These are phyloP conservation scores for Geotrichum klebahnii DNA, from an alignment of 1,139 yeast genomes.

Conservation along the genomic window DNA sequence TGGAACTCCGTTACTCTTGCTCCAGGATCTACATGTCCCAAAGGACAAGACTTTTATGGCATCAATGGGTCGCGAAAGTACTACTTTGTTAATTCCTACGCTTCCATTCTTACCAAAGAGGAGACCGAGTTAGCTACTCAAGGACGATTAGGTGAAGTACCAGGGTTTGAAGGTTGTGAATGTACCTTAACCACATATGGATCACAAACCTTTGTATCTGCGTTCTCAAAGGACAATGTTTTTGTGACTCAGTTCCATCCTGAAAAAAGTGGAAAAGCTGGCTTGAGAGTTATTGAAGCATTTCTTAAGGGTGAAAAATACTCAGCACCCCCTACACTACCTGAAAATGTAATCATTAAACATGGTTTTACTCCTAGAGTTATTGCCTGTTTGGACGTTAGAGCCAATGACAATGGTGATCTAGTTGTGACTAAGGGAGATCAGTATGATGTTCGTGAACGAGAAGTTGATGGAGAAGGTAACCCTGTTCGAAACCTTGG, in stretches of 20 bases:
- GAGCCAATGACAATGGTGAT: conserved; percentile 90
- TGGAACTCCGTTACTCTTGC: conserved; percentile 59
- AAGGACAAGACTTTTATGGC: conserved; percentile 50
- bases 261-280: conserved; percentile 90
- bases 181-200: conserved; percentile 73
- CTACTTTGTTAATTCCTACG: conserved; percentile 93
- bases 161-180: conserved; percentile 63
- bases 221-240: conserved; percentile 66
- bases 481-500: conserved; percentile 80
- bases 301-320: conserved; percentile 53
- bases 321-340: conserved; percentile 12
- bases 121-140: conserved; percentile 16
- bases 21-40: conserved; percentile 13
- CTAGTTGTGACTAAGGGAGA: conserved; percentile 97
- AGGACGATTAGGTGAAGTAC: conserved; percentile 28
- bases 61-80: conserved; percentile 64
- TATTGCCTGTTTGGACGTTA: conserved; percentile 94
- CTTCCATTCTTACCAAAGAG: conserved; percentile 54
- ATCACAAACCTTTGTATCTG: conserved; percentile 77
- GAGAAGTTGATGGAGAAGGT: conserved; percentile 44
- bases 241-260: conserved; percentile 98
- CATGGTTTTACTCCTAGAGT: conserved; percentile 81
- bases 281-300: conserved; percentile 66
- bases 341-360: not conserved
- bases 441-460: conserved; percentile 92